Evolutionary conservation across 257 asterid genomes (phyloP).

Genomic region (Forsythia viridissima): DNA sequence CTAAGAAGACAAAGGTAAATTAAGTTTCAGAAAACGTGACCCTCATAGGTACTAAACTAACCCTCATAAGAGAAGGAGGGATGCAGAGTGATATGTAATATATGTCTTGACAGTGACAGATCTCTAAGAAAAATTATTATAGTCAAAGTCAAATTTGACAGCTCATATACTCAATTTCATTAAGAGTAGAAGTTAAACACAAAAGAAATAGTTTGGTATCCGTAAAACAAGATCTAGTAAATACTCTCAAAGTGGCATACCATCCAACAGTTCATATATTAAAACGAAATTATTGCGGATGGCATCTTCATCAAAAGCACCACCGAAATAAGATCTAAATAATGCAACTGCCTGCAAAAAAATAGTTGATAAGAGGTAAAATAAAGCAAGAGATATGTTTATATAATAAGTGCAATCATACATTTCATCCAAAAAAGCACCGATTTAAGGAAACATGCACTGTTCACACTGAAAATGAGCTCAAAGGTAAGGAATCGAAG

Average conservation of each 20-base stretch:
- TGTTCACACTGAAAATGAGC: conserved; percentile 1
- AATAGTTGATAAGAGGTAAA: conserved; percentile 26
- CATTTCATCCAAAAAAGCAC: conserved; percentile 13
- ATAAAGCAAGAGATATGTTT: conserved; percentile 20
- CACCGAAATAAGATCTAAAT: conserved; percentile 95
- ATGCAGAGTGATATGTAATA: not conserved
- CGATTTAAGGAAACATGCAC: not conserved
- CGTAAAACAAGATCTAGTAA: conserved; percentile 9
- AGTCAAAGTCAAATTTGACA: not conserved
- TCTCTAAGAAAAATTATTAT: not conserved
- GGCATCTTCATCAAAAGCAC: conserved; percentile 99
- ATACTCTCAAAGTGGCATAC: conserved; percentile 44
- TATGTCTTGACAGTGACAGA: not conserved
- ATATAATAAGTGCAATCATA: conserved; percentile 1
- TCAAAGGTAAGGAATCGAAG: conserved; percentile 3
- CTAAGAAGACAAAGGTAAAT: not conserved
- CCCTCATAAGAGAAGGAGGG: not conserved
- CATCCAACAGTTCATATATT: conserved; percentile 94
- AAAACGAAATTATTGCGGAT: conserved; percentile 96
- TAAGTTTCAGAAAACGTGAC: conserved; percentile 19
- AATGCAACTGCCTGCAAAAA: conserved; percentile 86
- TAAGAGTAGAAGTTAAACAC: conserved; percentile 2
- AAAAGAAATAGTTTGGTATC: not conserved
- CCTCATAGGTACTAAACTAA: not conserved
- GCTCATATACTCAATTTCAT: not conserved